Evolutionary conservation across 2,329 filamentous ascomycete species (phyloP).

Genomic region (Rugonectria rugulosa): DNA sequence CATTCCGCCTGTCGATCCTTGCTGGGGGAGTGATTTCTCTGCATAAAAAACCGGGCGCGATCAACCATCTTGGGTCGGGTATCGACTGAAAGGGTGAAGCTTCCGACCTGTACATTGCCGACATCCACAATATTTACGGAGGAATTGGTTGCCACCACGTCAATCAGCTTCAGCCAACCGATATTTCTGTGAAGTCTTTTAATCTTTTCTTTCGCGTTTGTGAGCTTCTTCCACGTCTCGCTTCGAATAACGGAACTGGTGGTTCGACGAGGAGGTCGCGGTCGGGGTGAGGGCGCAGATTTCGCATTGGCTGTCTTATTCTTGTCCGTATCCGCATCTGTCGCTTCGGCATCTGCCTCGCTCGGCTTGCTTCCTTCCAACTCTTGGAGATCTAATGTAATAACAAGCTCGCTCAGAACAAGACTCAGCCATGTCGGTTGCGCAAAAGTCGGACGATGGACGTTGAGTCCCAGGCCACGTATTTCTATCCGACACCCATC

Average conservation of each 20-base stretch:
- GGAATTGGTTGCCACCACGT: conserved; percentile 84
- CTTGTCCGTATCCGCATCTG: conserved; percentile 39
- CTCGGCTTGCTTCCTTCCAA: conserved; percentile 60
- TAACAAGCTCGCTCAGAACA: conserved; percentile 82
- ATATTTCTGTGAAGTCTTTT: conserved; percentile 88
- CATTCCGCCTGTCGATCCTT: conserved; percentile 82
- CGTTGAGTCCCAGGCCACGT: conserved; percentile 82
- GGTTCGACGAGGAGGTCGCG: conserved; percentile 25
- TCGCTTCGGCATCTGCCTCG: conserved; percentile 35
- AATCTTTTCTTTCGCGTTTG: conserved; percentile 80
- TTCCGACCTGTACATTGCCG: conserved; percentile 84
- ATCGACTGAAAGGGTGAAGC: conserved; percentile 85
- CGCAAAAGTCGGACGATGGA: conserved; percentile 95
- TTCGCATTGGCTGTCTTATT: conserved; percentile 32
- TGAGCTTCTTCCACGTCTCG: conserved; percentile 83
- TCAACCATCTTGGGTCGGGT: conserved; percentile 92
- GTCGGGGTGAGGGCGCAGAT: conserved; percentile 35
- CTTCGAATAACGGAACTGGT: conserved; percentile 55
- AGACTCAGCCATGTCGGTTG: conserved; percentile 97
- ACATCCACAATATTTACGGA: conserved; percentile 80
- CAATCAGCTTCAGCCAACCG: conserved; percentile 87
- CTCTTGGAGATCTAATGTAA: conserved; percentile 80
- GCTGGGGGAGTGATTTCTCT: conserved; percentile 68
- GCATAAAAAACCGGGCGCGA: conserved; percentile 86
- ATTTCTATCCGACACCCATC: conserved; percentile 92